Conservation (phyloP, 139 green algal genomes). For the Yamagishiella unicocca region DNA sequence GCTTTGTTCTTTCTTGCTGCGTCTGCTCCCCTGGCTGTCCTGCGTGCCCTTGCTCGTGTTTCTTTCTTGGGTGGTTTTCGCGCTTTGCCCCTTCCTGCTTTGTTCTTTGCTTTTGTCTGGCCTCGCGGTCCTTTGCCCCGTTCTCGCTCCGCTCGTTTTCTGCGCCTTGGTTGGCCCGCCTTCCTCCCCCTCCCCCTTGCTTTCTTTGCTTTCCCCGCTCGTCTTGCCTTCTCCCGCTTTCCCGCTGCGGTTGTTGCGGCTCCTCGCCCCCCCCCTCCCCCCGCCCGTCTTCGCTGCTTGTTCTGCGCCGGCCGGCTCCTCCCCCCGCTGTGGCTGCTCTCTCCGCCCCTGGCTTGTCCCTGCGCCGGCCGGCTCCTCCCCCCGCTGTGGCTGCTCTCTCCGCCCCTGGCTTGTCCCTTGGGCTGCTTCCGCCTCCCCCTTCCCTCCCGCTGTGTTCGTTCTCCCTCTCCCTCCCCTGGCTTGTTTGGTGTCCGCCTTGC, state of each 20-base stretch:
- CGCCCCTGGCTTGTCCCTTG: not conserved
- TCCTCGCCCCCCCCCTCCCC: too few species aligned
- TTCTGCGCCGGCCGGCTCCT: too few species aligned
- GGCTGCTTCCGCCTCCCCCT: not conserved
- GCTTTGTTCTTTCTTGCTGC: conserved; percentile 81
- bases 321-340: too few species aligned
- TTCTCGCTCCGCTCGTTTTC: conserved; percentile 83
- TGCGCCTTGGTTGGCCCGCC: conserved; percentile 82
- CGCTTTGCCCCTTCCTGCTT: conserved; percentile 50
- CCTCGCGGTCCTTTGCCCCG: conserved; percentile 77
- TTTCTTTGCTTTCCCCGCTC: conserved; percentile 61
- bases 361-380: too few species aligned
- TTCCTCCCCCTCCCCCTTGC: conserved; percentile 76
- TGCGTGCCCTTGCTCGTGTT: conserved; percentile 75
- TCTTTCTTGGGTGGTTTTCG: conserved; percentile 82
- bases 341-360: too few species aligned
- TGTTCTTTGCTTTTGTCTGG: conserved; percentile 85
- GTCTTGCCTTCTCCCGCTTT: not conserved
- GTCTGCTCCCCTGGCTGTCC: conserved; percentile 82
- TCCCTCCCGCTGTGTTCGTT: not conserved
- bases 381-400: too few species aligned
- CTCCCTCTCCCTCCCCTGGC: not conserved
- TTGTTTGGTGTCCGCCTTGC: not conserved
- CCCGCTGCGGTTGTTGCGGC: too few species aligned
- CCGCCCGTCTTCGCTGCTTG: too few species aligned